Conservation (phyloP, 2,329 filamentous ascomycete genomes). For the Apiospora aurea region DNA sequence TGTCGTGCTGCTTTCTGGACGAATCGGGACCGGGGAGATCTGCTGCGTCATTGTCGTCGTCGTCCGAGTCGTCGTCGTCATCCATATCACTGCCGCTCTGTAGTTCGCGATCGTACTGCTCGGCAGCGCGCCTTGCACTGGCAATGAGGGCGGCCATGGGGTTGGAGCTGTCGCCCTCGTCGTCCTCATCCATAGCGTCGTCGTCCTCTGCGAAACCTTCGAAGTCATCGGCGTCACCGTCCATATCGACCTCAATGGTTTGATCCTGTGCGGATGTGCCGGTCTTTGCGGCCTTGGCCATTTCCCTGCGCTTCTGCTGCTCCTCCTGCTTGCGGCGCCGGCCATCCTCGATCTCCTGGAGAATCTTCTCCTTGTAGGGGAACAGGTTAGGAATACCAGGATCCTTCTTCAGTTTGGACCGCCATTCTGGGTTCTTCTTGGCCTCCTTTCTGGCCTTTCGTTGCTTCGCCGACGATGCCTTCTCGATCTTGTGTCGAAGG, state of each 20-base stretch:
- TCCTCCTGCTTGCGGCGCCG: slow-evolving; percentile 84
- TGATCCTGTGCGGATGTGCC: slow-evolving; percentile 51
- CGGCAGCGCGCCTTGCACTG: slow-evolving; percentile 80
- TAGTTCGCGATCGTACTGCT: slow-evolving; percentile 73
- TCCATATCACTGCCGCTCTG: slow-evolving; percentile 68
- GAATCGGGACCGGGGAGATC: slow-evolving; percentile 61
- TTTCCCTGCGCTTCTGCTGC: slow-evolving; percentile 71
- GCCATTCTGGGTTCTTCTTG: slow-evolving; percentile 98
- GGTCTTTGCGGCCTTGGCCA: slow-evolving; percentile 70
- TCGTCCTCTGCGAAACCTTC: slow-evolving; percentile 56
- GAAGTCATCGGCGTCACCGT: slow-evolving; percentile 52
- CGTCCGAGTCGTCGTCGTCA: slow-evolving; percentile 54
- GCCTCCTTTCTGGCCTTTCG: slow-evolving; percentile 86
- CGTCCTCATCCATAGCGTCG: slow-evolving; percentile 61
- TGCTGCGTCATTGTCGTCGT: slow-evolving; percentile 53
- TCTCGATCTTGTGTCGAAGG: slow-evolving; percentile 94
- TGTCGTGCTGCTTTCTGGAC: slow-evolving; percentile 90
- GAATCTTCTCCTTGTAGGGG: slow-evolving; percentile 94
- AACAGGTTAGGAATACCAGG: slow-evolving; percentile 97
- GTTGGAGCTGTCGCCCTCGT: slow-evolving; percentile 74
- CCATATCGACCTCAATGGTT: slow-evolving; percentile 51
- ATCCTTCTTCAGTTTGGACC: slow-evolving; percentile 94
- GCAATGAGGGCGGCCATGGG: slow-evolving; percentile 92
- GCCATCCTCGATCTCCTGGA: slow-evolving; percentile 93
- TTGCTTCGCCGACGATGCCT: slow-evolving; percentile 88